These are phyloP conservation scores for Poa annua DNA, from an alignment of 176 grass and related monocot species.

Conservation along the genomic window DNA sequence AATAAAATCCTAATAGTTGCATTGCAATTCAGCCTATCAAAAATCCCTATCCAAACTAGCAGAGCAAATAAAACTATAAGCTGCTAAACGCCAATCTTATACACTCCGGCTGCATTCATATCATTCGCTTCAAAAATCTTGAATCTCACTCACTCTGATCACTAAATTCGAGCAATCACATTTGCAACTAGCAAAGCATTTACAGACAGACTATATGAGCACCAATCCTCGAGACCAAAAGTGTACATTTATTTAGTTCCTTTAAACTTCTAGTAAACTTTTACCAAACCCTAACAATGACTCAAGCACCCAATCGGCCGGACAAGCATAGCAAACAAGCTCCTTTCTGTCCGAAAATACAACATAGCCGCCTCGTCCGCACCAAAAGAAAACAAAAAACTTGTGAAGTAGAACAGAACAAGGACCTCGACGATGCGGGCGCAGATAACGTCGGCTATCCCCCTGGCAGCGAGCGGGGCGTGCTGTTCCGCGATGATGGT, in stretches of 20 bases:
- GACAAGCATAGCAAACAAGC: not conserved
- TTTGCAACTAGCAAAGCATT: not conserved
- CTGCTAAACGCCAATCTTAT: not conserved
- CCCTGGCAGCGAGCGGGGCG: conserved; percentile 54
- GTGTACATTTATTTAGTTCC: not conserved
- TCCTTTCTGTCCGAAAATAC: not conserved
- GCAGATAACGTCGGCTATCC: conserved; percentile 79
- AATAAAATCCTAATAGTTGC: not conserved
- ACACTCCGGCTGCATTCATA: not conserved
- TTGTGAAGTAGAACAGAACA: not conserved
- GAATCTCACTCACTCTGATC: not conserved
- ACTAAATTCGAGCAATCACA: conserved; percentile 1
- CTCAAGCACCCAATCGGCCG: not conserved
- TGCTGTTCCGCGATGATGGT: conserved; percentile 86
- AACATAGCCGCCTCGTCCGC: not conserved
- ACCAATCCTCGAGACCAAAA: not conserved
- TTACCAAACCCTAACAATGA: conserved; percentile 33
- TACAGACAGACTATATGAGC: conserved; percentile 11
- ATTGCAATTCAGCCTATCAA: not conserved
- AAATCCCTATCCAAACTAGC: not conserved
- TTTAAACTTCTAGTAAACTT: not conserved
- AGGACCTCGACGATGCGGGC: conserved; percentile 75
- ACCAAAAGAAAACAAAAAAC: not conserved
- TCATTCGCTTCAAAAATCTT: conserved; percentile 3
- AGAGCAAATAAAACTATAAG: not conserved